Evolutionary conservation across 106 monocot genomes (phyloP).

Genomic region (Dactylorhiza incarnata): DNA sequence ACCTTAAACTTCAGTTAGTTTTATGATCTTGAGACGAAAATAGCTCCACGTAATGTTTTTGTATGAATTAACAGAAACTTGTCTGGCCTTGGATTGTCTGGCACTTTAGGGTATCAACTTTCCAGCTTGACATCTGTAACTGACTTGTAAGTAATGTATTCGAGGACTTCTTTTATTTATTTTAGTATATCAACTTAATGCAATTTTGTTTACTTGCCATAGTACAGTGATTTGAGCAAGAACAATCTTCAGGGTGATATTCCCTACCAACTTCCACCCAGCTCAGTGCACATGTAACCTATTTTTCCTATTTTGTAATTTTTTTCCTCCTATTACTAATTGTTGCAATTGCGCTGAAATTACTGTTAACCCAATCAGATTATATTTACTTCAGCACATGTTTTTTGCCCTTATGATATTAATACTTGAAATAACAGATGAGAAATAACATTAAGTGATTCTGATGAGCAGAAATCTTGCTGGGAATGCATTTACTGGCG

Average conservation of each 20-base stretch:
- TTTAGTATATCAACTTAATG: slow-evolving; percentile 26
- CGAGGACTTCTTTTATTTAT: slow-evolving; percentile 4
- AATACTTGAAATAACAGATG: neutral
- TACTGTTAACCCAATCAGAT: neutral
- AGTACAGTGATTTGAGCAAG: slow-evolving; percentile 94
- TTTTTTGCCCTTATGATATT: neutral
- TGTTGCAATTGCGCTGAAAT: neutral
- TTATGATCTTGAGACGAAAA: neutral
- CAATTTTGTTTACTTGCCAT: slow-evolving; percentile 43
- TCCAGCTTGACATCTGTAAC: slow-evolving; percentile 90
- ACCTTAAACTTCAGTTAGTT: neutral
- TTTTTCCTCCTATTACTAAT: neutral
- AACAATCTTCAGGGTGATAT: slow-evolving; percentile 90
- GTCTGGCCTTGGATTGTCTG: slow-evolving; percentile 70
- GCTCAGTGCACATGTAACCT: slow-evolving; percentile 63
- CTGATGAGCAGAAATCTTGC: slow-evolving; percentile 60
- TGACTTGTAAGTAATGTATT: slow-evolving; percentile 59
- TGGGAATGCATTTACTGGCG: slow-evolving; percentile 75
- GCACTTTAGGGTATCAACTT: slow-evolving; percentile 87
- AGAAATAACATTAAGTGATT: neutral
- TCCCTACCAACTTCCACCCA: slow-evolving; percentile 97
- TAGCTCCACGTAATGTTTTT: slow-evolving; percentile 5
- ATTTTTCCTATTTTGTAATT: neutral
- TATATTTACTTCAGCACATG: neutral
- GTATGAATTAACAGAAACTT: slow-evolving; percentile 42